These are phyloP conservation scores for Chenopodium berlandieri DNA, from an alignment of 148 eudicot genomes.

Conservation along the genomic window DNA sequence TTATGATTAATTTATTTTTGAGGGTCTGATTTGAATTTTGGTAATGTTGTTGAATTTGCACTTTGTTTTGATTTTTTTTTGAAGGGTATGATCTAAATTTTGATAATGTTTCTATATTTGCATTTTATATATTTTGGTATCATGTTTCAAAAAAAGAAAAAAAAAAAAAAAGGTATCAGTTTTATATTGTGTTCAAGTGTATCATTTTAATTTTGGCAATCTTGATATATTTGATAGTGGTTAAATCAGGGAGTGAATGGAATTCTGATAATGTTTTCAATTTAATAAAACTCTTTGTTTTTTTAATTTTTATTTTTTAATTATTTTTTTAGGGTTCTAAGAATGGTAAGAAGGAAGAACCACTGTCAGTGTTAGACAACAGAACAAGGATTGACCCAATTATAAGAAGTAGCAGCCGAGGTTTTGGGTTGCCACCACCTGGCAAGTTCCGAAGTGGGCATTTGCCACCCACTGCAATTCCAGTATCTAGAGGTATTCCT, in stretches of 20 bases:
- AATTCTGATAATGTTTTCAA: not conserved
- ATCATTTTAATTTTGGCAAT: not conserved
- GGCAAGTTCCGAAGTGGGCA: conserved; percentile 65
- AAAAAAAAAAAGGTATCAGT: not conserved
- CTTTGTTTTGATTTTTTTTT: not conserved
- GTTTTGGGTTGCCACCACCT: conserved; percentile 66
- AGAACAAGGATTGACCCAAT: conserved; percentile 48
- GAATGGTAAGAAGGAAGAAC: conserved; percentile 42
- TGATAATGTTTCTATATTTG: not conserved
- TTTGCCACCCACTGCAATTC: conserved; percentile 52
- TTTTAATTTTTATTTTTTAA: no score
- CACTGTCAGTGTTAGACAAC: conserved; percentile 39
- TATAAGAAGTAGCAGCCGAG: conserved; percentile 32
- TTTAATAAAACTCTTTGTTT: not conserved
- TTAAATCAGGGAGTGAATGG: not conserved
- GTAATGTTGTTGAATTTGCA: not conserved
- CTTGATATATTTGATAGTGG: not conserved
- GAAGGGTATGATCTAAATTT: not conserved
- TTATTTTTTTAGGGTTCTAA: conserved; percentile 42
- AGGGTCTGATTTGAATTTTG: not conserved
- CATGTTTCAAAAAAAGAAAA: no score
- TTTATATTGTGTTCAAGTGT: no score
- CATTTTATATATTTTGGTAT: not conserved
- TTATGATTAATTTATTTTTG: not conserved
- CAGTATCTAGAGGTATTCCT: conserved; percentile 46